Percentiles rank a stretch among this genome's conserved stretches.
These are phyloP conservation scores for Xylaria multiplex DNA, from an alignment of 2,329 filamentous ascomycete genomes.

Conservation along the genomic window DNA sequence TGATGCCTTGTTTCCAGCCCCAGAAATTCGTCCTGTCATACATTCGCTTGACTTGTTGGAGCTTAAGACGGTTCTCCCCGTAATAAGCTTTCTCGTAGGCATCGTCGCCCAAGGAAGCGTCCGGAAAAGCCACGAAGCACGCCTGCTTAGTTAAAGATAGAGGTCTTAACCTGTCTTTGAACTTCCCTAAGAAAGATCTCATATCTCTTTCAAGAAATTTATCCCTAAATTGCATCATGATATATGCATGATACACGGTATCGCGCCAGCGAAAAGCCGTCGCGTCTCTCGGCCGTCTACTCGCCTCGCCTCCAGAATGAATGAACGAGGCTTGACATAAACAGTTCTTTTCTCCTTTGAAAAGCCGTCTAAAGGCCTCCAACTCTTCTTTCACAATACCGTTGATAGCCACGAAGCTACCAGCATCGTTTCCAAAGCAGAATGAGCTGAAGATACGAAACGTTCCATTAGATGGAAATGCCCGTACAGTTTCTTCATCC, in stretches of 20 bases:
- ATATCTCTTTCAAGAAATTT: slow-evolving; percentile 50
- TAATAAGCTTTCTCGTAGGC: slow-evolving; percentile 48
- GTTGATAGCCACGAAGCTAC: slow-evolving; percentile 37
- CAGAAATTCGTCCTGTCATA: slow-evolving; percentile 48
- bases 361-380: slow-evolving; percentile 24
- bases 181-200: slow-evolving; percentile 36
- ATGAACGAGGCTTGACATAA: slow-evolving; percentile 45
- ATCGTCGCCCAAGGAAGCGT: slow-evolving; percentile 18
- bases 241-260: slow-evolving; percentile 45
- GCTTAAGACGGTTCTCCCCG: slow-evolving; percentile 42
- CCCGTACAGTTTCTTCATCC: slow-evolving; percentile 44
- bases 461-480: slow-evolving; percentile 39
- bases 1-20: slow-evolving; percentile 44
- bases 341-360: slow-evolving; percentile 28
- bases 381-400: slow-evolving; percentile 34
- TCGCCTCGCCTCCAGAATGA: slow-evolving; percentile 35
- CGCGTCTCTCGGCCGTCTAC: slow-evolving; percentile 32
- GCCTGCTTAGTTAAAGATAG: slow-evolving; percentile 41
- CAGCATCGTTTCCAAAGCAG: slow-evolving; percentile 30
- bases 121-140: slow-evolving; percentile 48
- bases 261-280: slow-evolving; percentile 50
- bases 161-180: slow-evolving; percentile 41
- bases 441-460: slow-evolving; percentile 48
- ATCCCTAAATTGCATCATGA: slow-evolving; percentile 48
- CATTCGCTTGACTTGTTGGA: slow-evolving; percentile 44